Conservation (phyloP, 2,329 filamentous ascomycete species). For the Didymella arachidicola region DNA sequence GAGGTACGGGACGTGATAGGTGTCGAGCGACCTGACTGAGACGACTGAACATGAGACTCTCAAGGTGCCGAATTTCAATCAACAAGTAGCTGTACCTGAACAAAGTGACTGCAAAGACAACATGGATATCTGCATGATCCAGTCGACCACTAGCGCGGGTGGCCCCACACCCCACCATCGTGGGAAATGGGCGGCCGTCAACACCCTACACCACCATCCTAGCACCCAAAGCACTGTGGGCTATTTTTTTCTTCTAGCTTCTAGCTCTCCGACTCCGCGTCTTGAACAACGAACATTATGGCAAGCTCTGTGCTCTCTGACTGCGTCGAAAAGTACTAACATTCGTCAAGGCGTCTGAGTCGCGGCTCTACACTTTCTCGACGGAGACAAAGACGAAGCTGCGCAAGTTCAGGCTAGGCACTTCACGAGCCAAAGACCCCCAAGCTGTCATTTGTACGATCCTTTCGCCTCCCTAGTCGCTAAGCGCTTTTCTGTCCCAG, state of each 20-base stretch:
- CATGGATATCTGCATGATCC: slow-evolving; percentile 11
- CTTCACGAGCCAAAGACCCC: slow-evolving; percentile 83
- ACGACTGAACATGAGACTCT: slow-evolving; percentile 70
- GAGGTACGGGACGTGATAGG: slow-evolving; percentile 68
- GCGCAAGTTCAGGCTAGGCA: slow-evolving; percentile 91
- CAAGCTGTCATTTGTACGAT: slow-evolving; percentile 92
- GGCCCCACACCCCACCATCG: slow-evolving; percentile 18
- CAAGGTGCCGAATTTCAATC: background rate
- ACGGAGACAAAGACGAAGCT: slow-evolving; percentile 87
- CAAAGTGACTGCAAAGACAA: slow-evolving; percentile 19
- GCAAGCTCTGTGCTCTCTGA: slow-evolving; percentile 22
- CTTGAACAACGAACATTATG: slow-evolving; percentile 22
- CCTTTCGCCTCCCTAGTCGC: slow-evolving; percentile 14
- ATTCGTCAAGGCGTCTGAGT: slow-evolving; percentile 70
- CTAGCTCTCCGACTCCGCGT: background rate
- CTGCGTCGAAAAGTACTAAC: slow-evolving; percentile 12
- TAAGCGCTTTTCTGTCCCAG: slow-evolving; percentile 3
- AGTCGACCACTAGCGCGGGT: slow-evolving; percentile 24
- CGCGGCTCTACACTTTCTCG: slow-evolving; percentile 91
- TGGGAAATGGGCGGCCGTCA: slow-evolving; percentile 21
- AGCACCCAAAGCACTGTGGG: slow-evolving; percentile 14
- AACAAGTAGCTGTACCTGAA: background rate
- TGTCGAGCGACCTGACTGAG: slow-evolving; percentile 77
- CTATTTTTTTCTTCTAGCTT: background rate
- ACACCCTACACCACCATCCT: slow-evolving; percentile 22